Base-by-base conservation (phyloP, 2,329 filamentous ascomycete species). In the Neonectria ditissima region DNA sequence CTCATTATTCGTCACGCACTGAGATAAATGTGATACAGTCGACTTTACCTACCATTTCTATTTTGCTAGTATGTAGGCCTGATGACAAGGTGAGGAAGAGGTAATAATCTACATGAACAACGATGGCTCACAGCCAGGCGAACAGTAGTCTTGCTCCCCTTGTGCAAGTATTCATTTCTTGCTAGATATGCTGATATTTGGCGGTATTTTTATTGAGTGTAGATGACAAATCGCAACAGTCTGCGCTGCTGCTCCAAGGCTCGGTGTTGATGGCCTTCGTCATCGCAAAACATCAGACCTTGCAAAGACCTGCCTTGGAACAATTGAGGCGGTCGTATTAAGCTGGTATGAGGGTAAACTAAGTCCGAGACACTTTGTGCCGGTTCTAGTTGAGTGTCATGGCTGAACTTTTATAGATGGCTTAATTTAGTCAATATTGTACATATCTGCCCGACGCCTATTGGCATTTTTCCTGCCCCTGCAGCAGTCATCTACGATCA, bases 351-450 rank as follows among this genome's bases (percentile, higher is more conserved):
- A 50, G 26, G 32, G 26, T 16, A n/a, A 50, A 14, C n/a, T 16
- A 18, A n/a, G 10, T 50, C 8, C 9, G 5, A 13, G 8, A n/a
- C 20, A n/a, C 26, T 50, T 11, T 11, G 8, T 50, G 9, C n/a
- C 16, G 14, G 7, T n/a, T 3, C n/a, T 9, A 14, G 7, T n/a
- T 3, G 14, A 20, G 45, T 30, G 9, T 32, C 28, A 9, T 26
- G 44, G 55, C 51, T 28, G n/a, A 18, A 22, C 9, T 52, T 44
- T 39, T 37, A 52, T 34, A 52, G 34, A 39, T 45, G 55, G 34
- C 41, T 14, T 14, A 43, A 13, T 45, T 26, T 37, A 26, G 28
- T 52, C 16, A 39, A 59, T 62, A 58, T 28, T 63, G 22, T 63
- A 63, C 60, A 63, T 58, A 37, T 18, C 6, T 54, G 20, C 16